phyloP scores from a whole-genome alignment of 2,329 filamentous ascomycete genomes.

The Trichothecium sympodiale region DNA sequence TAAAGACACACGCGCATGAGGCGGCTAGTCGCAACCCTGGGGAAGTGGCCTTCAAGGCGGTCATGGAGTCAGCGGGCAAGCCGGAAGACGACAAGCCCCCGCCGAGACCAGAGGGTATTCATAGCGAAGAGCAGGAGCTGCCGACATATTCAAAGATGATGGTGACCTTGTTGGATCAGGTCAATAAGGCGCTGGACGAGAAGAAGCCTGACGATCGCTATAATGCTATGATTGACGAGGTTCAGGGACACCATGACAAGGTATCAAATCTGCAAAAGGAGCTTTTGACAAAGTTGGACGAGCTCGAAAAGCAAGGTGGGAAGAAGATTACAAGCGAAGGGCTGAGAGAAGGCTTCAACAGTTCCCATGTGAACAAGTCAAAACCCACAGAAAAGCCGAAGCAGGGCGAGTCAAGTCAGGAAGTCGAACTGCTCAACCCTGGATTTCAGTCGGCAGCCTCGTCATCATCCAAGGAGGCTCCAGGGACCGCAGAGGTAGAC shows the following conservation, averaged over 20 bases:
- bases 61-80: conserved; percentile 71
- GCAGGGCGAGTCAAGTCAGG: conserved; percentile 19
- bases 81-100: conserved; percentile 66
- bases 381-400: conserved; percentile 33
- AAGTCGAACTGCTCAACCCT: conserved; percentile 71
- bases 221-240: conserved; percentile 65
- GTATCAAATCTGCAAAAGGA: conserved; percentile 70
- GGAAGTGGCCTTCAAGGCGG: conserved; percentile 76
- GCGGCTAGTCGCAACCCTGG: conserved; percentile 56
- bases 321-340: conserved; percentile 91
- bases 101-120: conserved; percentile 66
- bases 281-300: conserved; percentile 59
- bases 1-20: conserved; percentile 63
- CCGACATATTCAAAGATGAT: conserved; percentile 96
- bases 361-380: conserved; percentile 64
- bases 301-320: conserved; percentile 74
- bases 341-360: conserved; percentile 83
- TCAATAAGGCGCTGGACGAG: conserved; percentile 74
- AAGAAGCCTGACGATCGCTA: conserved; percentile 60
- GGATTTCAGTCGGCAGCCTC: conserved; percentile 18
- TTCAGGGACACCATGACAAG: conserved; percentile 66
- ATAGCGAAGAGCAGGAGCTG: conserved; percentile 60
- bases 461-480: conserved; percentile 7
- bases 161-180: conserved; percentile 87
- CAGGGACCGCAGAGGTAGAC: conserved; percentile 20